Base-by-base conservation (phyloP, 2,329 filamentous ascomycete genomes). In the Colletotrichum salicis region DNA sequence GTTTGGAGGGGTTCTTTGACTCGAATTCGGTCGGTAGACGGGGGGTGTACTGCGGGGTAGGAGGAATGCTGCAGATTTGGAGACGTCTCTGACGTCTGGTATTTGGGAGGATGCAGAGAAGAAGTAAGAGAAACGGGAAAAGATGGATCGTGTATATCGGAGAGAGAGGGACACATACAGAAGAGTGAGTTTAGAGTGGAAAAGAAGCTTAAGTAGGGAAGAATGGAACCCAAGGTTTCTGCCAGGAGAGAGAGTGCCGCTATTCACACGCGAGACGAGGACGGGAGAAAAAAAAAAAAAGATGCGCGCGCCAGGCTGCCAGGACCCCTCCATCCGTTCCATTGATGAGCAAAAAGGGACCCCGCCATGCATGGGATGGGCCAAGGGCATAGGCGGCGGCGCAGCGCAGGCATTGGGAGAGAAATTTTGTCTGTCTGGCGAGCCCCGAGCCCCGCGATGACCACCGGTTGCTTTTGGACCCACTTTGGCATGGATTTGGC, bases 361-460 rank as follows among this genome's bases (percentile, higher is more conserved):
- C 65, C 69, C 59, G 64, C 69, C 58, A 71, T 63, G 33, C 29
- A 55, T 35, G 24, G 33, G 37, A 55, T 35, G 24, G 22, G n/a
- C 37, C 24, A 67, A 29, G 27, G 27, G 27, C 27, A 5, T 29
- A 29, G 27, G 27, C 41, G 54, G 37, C 64, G 56, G 68, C 37
- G 37, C 27, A 29, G 48, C 54, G 63, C 66, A 24, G n/a, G 51
- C 4, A 24, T n/a, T 54, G 51, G 24, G 51, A 31, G 19, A 63
- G 64, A 68, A 71, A 68, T 58, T 69, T 71, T 69, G 33, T 37
- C 56, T 69, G 33, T 37, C 56, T 71, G 69, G 69, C 69, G 69
- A 69, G 59, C 52, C 68, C 68, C 68, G 68, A 45, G 61, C 33
- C 51, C 45, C 60, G 22, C 51, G 57, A 63, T 54, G 64, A 24